Percentiles rank a stretch among this genome's conserved stretches.
Conservation (phyloP, 2,329 filamentous ascomycete species). For the Aspergillus ruber region DNA sequence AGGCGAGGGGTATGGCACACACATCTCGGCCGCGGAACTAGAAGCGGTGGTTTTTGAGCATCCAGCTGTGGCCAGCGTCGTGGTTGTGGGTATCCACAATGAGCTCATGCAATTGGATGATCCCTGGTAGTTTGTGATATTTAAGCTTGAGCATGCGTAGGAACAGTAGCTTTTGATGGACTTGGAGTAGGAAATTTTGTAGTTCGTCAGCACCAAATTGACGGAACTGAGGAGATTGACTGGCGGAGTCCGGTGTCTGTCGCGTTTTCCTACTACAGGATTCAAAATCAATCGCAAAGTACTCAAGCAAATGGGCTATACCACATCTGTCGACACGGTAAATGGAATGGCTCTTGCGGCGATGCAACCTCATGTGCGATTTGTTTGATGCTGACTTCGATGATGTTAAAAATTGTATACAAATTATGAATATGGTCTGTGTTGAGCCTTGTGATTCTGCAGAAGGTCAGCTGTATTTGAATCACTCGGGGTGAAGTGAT, state of each 20-base stretch:
- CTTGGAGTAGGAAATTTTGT: constrained; percentile 4
- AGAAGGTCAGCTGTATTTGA: too few species aligned
- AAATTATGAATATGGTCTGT: too few species aligned
- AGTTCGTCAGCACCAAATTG: constrained; percentile 5
- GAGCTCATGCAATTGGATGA: constrained; percentile 7
- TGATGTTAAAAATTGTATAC: too few species aligned
- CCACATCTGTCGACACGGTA: too few species aligned
- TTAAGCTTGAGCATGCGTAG: constrained; percentile 8
- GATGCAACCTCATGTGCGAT: too few species aligned
- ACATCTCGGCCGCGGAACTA: constrained; percentile 24
- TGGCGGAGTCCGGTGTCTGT: constrained; percentile 9
- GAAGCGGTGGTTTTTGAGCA: constrained; percentile 28
- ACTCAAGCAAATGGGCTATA: too few species aligned
- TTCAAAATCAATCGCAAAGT: too few species aligned
- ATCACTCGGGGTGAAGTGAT: too few species aligned
- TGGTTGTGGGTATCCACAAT: constrained; percentile 26
- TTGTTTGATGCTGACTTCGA: too few species aligned
- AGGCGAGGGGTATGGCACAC: constrained; percentile 30
- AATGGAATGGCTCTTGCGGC: too few species aligned
- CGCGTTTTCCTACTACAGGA: constrained; percentile 7
- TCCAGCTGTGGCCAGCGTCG: constrained; percentile 22
- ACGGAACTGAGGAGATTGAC: constrained; percentile 9
- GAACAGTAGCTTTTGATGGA: neutral
- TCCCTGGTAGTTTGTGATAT: constrained; percentile 12
- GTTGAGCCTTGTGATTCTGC: too few species aligned